These are phyloP conservation scores for Penicillium paradoxum DNA, from an alignment of 495 filamentous ascomycete species.

Conservation along the genomic window DNA sequence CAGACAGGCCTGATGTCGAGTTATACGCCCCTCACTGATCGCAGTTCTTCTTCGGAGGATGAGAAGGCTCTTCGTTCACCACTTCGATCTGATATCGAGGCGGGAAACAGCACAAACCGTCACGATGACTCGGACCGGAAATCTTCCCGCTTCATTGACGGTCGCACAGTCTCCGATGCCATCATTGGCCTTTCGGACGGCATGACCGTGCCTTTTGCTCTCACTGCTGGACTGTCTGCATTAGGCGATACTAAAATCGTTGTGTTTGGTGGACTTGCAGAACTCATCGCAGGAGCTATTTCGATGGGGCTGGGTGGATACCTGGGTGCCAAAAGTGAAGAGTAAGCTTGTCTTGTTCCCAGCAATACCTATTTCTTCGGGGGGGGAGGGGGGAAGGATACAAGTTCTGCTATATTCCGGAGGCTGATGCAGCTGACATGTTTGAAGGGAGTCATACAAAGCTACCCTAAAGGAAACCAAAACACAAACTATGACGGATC, in stretches of 20 bases:
- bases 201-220: conserved; percentile 57
- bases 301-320: conserved; percentile 57
- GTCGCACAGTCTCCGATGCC: conserved; percentile 52
- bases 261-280: conserved; percentile 54
- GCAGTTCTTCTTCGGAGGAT: conserved; percentile 25
- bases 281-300: conserved; percentile 54
- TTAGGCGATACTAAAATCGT: conserved; percentile 52
- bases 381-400: too few species aligned
- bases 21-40: conserved; percentile 36
- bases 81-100: conserved; percentile 20
- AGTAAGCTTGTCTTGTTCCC: conserved; percentile 32
- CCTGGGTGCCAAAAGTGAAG: conserved; percentile 67
- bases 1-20: conserved; percentile 34
- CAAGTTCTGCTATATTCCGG: too few species aligned
- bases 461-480: conserved; percentile 46
- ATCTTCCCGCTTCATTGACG: conserved; percentile 33
- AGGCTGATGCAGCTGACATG: not conserved
- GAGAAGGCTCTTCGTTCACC: conserved; percentile 30
- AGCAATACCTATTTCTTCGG: not conserved
- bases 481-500: conserved; percentile 35
- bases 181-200: conserved; percentile 59
- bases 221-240: conserved; percentile 53
- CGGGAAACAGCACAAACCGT: conserved; percentile 14
- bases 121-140: conserved; percentile 9
- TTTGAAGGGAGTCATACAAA: conserved; percentile 46